Percentiles rank a stretch among this genome's conserved stretches.
Evolutionary conservation across 345 rosid genomes (phyloP).

Genomic region (Gossypium australe): DNA sequence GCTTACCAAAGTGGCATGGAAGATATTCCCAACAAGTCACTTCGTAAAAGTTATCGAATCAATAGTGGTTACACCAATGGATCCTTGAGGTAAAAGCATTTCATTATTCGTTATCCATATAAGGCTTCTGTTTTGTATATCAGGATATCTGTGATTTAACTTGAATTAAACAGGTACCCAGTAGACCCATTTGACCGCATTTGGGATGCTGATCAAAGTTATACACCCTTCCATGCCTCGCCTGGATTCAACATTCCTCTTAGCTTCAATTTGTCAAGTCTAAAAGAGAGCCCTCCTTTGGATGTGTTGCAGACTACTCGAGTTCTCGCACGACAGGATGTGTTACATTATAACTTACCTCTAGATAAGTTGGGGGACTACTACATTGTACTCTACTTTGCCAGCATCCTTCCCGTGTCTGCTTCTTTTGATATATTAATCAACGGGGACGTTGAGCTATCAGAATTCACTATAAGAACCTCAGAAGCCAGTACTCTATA

Average conservation of each 20-base stretch:
- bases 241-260: constrained; percentile 30
- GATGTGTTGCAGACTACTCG: constrained; percentile 73
- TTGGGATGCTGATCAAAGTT: constrained; percentile 79
- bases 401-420: constrained; percentile 69
- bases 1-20: constrained; percentile 53
- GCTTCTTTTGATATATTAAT: constrained; percentile 60
- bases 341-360: constrained; percentile 51
- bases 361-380: constrained; percentile 49
- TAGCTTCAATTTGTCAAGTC: constrained; percentile 31
- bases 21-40: constrained; percentile 33
- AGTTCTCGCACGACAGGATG: constrained; percentile 52
- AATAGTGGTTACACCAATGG: constrained; percentile 65
- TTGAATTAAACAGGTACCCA: constrained; percentile 59
- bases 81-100: constrained; percentile 42
- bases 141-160: background rate
- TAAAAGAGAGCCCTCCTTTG: constrained; percentile 60
- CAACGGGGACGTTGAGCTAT: constrained; percentile 47
- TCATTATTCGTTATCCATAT: background rate
- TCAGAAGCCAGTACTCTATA: constrained; percentile 50
- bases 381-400: constrained; percentile 71
- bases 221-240: constrained; percentile 55
- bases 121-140: background rate
- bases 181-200: constrained; percentile 75
- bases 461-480: constrained; percentile 42
- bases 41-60: constrained; percentile 60